phyloP scores from a whole-genome alignment of 1,139 yeast species.

The Hyphopichia khmerensis region DNA sequence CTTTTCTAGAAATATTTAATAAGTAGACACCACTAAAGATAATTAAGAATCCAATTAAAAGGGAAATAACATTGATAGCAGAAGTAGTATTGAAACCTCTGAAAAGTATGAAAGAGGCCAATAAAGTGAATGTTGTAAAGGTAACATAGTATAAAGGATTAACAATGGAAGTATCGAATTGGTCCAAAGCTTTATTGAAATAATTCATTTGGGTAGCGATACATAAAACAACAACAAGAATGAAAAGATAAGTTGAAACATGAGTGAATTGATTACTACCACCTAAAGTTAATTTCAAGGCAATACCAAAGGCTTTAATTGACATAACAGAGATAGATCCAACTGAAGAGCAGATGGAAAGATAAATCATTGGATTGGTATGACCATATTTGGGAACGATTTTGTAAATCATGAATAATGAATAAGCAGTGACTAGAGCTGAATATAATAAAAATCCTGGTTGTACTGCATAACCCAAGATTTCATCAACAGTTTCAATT shows the following conservation, averaged over 20 bases:
- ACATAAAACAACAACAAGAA: slow-evolving; percentile 75
- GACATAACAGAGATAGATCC: slow-evolving; percentile 93
- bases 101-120: slow-evolving; percentile 84
- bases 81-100: slow-evolving; percentile 85
- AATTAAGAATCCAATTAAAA: slow-evolving; percentile 81
- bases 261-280: slow-evolving; percentile 93
- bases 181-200: slow-evolving; percentile 90
- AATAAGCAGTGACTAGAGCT: slow-evolving; percentile 58
- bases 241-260: slow-evolving; percentile 78
- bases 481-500: slow-evolving; percentile 84
- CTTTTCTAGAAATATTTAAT: slow-evolving; percentile 74
- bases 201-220: slow-evolving; percentile 91
- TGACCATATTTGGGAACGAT: slow-evolving; percentile 82
- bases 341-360: slow-evolving; percentile 84
- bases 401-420: slow-evolving; percentile 76
- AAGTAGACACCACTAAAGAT: slow-evolving; percentile 87
- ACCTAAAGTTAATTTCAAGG: slow-evolving; percentile 75
- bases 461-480: slow-evolving; percentile 72
- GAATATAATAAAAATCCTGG: slow-evolving; percentile 79
- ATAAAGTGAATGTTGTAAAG: slow-evolving; percentile 83
- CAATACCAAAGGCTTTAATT: slow-evolving; percentile 92
- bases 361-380: slow-evolving; percentile 84
- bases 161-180: slow-evolving; percentile 88
- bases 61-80: slow-evolving; percentile 78
- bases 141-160: slow-evolving; percentile 91